Base-by-base conservation (phyloP, 352 stramenopile species). In the Pythium utonaiense region DNA sequence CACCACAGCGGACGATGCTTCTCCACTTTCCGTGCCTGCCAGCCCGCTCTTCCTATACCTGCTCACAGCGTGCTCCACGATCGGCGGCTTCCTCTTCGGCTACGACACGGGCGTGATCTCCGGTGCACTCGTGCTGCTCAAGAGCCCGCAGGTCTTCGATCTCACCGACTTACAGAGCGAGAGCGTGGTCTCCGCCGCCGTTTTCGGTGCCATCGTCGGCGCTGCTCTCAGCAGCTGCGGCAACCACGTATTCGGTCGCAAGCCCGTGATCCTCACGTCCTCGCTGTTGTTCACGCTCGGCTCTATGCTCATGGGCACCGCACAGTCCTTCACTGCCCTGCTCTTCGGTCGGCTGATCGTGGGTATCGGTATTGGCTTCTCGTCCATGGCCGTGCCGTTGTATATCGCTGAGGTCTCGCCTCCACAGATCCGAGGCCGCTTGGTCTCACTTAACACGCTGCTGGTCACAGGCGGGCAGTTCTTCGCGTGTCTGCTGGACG, bases 31-130 rank as follows among this genome's bases (percentile, higher is more conserved):
- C 34, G 36, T 52, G 12, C 41, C 36, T 3, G 36, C 55, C 19
- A 83, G 64, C 16, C 55, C 64, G 10, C 27, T 59, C 12, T 70
- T 76, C 28, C 66, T 91, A 9, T 86, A 83, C 34, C 52, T 89
- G 27, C 80, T 92, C 33, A 92, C 78, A 44, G 62, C 72, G 44
- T 87, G 77, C 60, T 86, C 83, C 19, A 88, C 83, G 14, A 78
- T 89, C 53, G 83, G 83, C 50, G 83, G 83, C 41, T 92, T 92
- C 58, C 65, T 92, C 38, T 92, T 92, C 53, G 83, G 83, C 58
- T 93, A 93, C 61, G 83, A 93, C 63, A 93, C 83, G 33, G 83
- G 83, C 22, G 81, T 91, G 28, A 91, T 93, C 54, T 91, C 81
- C 9, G 81, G 83, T 6, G 83, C 79, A 25, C 65, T 93, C 48